Base-by-base conservation (phyloP, 768 basidiomycete species). In the Chalciporus pseudorubinellus region DNA sequence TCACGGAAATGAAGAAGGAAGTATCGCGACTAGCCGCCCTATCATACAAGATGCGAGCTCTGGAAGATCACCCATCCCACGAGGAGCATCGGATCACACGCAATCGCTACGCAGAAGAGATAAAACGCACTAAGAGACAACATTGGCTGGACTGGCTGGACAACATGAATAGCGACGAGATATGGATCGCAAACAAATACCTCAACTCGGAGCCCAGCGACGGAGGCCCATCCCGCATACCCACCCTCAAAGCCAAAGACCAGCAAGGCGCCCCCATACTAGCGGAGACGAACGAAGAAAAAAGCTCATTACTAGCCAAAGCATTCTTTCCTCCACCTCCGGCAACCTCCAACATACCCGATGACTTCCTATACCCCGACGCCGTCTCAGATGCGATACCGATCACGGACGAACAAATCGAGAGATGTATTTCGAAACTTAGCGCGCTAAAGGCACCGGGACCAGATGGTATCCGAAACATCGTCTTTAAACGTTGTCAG, bases 391-490 rank as follows among this genome's bases (percentile, higher is more conserved):
- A 38, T 0, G 55, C 46, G 38, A 18, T 14, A 0, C 26, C 46
- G 6, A 46, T 64, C 21, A 53, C 62, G 1, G 9, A 46, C 3
- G 50, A 48, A 6, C 56, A 60, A 16, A 61, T 69, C 2, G 0
- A 3, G 0, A 9, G 46, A 0, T 51, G 54, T 0, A 48, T 67
- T 0, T 22, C 12, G 0, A 38, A 46, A 5, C 59, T 65, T 2
- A 49, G 41, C 7, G 55, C 56, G 1, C 52, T 57, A 47, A 56
- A 65, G 39, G 57, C 59, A 2, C 52, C 46, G 13, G 61, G 63
- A 2, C 61, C 60, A 8, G 66, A 70, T 39, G 62, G 57, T 2
- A 68, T 69, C 1, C 21, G 20, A 4, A 70, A 70, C 44, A 48
- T 57, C 2, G 57, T 64, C 0, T 51, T 61, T 22, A 62, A 52